Evolutionary conservation across 2,329 filamentous ascomycete species (phyloP).

Genomic region (Sporothrix brunneoviolacea): DNA sequence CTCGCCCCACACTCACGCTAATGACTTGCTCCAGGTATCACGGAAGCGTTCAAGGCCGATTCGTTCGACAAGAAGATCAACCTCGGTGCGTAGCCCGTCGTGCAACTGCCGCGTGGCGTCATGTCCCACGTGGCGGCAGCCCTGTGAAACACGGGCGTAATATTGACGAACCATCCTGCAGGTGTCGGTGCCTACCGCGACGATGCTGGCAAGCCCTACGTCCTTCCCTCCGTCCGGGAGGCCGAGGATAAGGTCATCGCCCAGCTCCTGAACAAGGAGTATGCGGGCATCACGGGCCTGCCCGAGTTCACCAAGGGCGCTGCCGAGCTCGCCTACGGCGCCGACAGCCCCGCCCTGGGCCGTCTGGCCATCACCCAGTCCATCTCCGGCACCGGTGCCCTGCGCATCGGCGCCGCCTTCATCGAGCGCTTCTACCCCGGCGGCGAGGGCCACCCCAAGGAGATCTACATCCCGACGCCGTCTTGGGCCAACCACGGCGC

Average conservation of each 20-base stretch:
- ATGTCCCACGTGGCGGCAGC: constrained; percentile 12
- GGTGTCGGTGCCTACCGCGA: constrained; percentile 97
- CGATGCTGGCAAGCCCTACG: constrained; percentile 95
- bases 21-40: constrained; percentile 57
- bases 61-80: constrained; percentile 94
- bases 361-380: constrained; percentile 91
- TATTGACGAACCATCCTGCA: constrained; percentile 33
- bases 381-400: constrained; percentile 94
- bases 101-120: constrained; percentile 3
- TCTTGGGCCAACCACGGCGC: constrained; percentile 98
- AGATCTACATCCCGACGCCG: constrained; percentile 91
- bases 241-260: constrained; percentile 83
- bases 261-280: constrained; percentile 85
- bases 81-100: constrained; percentile 52
- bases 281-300: constrained; percentile 94
- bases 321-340: constrained; percentile 81
- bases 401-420: constrained; percentile 92
- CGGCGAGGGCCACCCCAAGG: constrained; percentile 53
- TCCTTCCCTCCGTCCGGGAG: constrained; percentile 84
- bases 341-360: constrained; percentile 65
- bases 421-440: constrained; percentile 84
- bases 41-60: constrained; percentile 98
- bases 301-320: constrained; percentile 91
- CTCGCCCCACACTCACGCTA: not conserved
- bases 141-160: too few relatives aligned